phyloP scores from a whole-genome alignment of 1,284 basidiomycete genomes.

The Pseudozyma sp. region DNA sequence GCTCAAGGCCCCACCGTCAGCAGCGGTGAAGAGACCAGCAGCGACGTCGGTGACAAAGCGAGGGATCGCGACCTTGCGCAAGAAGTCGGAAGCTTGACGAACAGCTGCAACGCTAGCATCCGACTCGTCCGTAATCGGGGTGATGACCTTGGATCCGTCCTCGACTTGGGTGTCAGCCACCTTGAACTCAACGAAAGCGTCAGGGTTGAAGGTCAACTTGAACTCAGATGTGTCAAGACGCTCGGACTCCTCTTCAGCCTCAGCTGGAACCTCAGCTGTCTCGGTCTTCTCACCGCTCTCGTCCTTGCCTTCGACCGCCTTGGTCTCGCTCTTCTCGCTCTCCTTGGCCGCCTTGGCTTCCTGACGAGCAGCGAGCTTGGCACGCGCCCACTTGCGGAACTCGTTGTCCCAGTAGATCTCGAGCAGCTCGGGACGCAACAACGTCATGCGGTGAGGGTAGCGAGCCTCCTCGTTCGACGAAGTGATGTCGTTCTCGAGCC shows the following conservation, averaged over 20 bases:
- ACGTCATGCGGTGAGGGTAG: slow-evolving; percentile 73
- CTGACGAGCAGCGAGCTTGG: slow-evolving; percentile 68
- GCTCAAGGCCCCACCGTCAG: slow-evolving; percentile 73
- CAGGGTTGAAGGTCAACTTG: slow-evolving; percentile 74
- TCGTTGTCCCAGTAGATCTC: slow-evolving; percentile 73
- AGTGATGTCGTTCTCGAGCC: slow-evolving; percentile 72
- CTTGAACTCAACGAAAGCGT: slow-evolving; percentile 72
- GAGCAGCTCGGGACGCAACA: slow-evolving; percentile 74
- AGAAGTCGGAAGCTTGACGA: slow-evolving; percentile 72
- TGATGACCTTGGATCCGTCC: slow-evolving; percentile 50
- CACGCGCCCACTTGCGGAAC: slow-evolving; percentile 73
- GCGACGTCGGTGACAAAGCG: slow-evolving; percentile 71
- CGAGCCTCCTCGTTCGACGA: slow-evolving; percentile 15
- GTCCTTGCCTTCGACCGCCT: slow-evolving; percentile 46
- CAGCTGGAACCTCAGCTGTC: slow-evolving; percentile 5
- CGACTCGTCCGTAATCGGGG: slow-evolving; percentile 70
- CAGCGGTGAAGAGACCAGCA: slow-evolving; percentile 70
- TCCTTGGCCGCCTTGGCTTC: slow-evolving; percentile 39
- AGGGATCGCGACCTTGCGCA: slow-evolving; percentile 72
- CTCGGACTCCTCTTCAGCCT: slow-evolving; percentile 50
- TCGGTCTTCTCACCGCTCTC: slow-evolving; percentile 20
- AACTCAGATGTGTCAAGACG: slow-evolving; percentile 70
- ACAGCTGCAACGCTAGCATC: slow-evolving; percentile 73
- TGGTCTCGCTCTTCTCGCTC: slow-evolving; percentile 32
- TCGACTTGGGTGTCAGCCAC: slow-evolving; percentile 41